These are phyloP conservation scores for Penicillium steckii DNA, from an alignment of 495 filamentous ascomycete species.

Conservation along the genomic window DNA sequence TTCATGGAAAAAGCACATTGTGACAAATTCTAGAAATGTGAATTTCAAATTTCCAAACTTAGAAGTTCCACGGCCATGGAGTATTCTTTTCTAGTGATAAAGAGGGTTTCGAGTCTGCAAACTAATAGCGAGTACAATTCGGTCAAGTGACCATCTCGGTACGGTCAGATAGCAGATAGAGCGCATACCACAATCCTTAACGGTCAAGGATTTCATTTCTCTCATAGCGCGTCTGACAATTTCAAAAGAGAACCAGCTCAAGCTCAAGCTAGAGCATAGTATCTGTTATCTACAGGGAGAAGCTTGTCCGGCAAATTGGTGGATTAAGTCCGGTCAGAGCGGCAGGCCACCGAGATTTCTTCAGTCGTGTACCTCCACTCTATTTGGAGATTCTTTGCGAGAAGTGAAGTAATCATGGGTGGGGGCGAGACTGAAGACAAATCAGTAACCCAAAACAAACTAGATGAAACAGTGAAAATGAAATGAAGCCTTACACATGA, in stretches of 20 bases:
- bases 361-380: no score
- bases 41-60: not conserved
- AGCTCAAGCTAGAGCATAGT: no score
- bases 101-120: not conserved
- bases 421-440: not conserved
- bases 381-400: conserved; percentile 8
- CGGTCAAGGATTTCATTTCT: not conserved
- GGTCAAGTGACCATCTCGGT: not conserved
- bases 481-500: conserved; percentile 1
- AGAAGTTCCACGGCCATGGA: not conserved
- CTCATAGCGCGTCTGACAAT: no score
- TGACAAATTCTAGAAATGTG: not conserved
- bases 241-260: no score
- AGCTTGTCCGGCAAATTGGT: conserved; percentile 1
- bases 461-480: not conserved
- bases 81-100: not conserved
- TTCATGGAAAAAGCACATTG: no score
- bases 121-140: not conserved
- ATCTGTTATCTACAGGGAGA: not conserved
- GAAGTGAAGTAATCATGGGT: not conserved
- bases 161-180: not conserved
- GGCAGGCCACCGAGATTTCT: no score
- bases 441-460: not conserved
- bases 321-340: no score
- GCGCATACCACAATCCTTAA: not conserved